These are phyloP conservation scores for Plasmodium yoelii DNA, from an alignment of 169 alveolate genomes.

Conservation along the genomic window DNA sequence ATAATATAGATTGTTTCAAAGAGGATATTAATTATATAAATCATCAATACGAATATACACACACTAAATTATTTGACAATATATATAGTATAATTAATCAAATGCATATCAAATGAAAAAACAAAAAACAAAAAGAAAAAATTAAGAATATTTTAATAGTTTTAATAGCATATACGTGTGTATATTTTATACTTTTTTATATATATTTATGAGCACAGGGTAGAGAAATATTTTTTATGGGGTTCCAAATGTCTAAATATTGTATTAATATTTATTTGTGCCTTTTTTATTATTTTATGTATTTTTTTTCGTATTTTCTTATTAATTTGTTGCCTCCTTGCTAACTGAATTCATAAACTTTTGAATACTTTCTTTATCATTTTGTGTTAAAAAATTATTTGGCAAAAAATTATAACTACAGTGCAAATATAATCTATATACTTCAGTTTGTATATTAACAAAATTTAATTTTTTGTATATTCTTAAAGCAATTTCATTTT, in stretches of 20 bases:
- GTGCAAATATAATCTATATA: conserved; percentile 76
- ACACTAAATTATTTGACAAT: not conserved
- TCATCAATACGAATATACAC: no score
- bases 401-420: conserved; percentile 48
- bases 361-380: conserved; percentile 33
- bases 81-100: conserved; percentile 32
- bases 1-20: no score
- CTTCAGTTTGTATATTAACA: conserved; percentile 70
- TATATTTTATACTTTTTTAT: no score
- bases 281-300: not conserved
- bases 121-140: not conserved
- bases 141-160: no score
- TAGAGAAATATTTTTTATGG: no score
- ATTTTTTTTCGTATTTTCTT: not conserved
- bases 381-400: conserved; percentile 14
- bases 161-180: no score
- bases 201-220: no score
- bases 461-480: conserved; percentile 81
- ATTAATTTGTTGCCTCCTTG: no score
- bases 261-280: not conserved
- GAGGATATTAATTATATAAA: not conserved
- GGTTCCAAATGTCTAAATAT: no score
- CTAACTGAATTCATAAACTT: conserved; percentile 9
- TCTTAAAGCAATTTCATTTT: conserved; percentile 81
- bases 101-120: conserved; percentile 12